These are phyloP conservation scores for Ophiocordyceps camponoti-floridani DNA, from an alignment of 2,329 filamentous ascomycete genomes.

Conservation along the genomic window DNA sequence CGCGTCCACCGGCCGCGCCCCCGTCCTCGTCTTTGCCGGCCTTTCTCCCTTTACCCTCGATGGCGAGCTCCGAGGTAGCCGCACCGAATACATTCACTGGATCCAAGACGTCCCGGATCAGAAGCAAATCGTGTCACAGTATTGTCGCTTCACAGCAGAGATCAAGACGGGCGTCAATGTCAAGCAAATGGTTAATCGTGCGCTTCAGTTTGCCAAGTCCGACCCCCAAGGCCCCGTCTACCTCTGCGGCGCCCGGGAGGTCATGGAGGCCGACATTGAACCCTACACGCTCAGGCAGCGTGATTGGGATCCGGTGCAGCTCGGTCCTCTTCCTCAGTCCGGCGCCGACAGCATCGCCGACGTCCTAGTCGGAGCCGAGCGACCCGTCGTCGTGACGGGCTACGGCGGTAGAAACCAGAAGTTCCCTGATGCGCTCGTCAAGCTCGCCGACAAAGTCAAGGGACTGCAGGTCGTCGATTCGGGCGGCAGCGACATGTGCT, in stretches of 20 bases:
- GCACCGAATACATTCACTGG: slow-evolving; percentile 77
- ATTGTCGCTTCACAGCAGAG: slow-evolving; percentile 69
- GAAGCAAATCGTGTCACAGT: slow-evolving; percentile 64
- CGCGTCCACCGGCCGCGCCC: slow-evolving; percentile 54
- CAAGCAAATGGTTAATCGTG: slow-evolving; percentile 78
- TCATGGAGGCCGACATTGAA: slow-evolving; percentile 71
- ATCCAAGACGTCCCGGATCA: slow-evolving; percentile 73
- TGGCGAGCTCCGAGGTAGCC: slow-evolving; percentile 58
- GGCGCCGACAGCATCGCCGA: slow-evolving; percentile 43
- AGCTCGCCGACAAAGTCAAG: slow-evolving; percentile 48
- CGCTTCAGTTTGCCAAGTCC: slow-evolving; percentile 62
- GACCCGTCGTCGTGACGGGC: slow-evolving; percentile 53
- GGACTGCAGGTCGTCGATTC: slow-evolving; percentile 57
- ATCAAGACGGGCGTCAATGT: slow-evolving; percentile 73
- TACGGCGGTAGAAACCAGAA: slow-evolving; percentile 54
- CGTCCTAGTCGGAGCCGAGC: slow-evolving; percentile 42
- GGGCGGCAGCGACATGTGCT: slow-evolving; percentile 66
- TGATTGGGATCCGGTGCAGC: slow-evolving; percentile 53
- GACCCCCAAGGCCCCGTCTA: slow-evolving; percentile 70
- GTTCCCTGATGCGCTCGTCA: slow-evolving; percentile 41
- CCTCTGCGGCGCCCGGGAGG: slow-evolving; percentile 57
- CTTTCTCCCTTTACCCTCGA: slow-evolving; percentile 61
- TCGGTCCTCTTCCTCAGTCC: slow-evolving; percentile 35
- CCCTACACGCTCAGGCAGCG: slow-evolving; percentile 51
- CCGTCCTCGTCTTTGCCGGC: slow-evolving; percentile 63